Evolutionary conservation across 495 filamentous ascomycete genomes (phyloP), one percentile per base, ranked within the genome.

Genomic region (Talaromyces adpressus): DNA sequence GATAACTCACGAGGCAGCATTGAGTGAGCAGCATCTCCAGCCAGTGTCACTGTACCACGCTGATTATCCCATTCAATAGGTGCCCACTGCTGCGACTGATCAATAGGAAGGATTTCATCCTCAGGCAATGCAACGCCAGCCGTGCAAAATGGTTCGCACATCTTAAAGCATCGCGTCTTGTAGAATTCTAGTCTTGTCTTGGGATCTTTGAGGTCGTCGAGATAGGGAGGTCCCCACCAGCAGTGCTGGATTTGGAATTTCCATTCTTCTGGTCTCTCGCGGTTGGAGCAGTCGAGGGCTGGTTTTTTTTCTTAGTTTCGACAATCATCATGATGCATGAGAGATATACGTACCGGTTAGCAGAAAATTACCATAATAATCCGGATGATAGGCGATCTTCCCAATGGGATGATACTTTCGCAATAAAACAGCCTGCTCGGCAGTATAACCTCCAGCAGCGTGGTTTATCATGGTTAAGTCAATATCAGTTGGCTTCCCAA

Each of bases 11-110:
- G 84, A 65, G 79, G 81, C 0, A 81, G 77, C 85, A 88, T 88
- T 1, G 84, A 76, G 71, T 89, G 85, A 6, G 83, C 77, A 0
- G 85, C 84, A 71, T 89, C 87, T 3, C 86, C 85, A 6, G 81
- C 76, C 23, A 88, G 60, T 0, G 81, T 82, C 1, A 84, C 73
- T 36, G 75, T 68, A 1, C 84, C 80, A 2, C 66, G 72, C 2
- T 65, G 70, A 47, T 76, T 85, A 66, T 85, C 74, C 77, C 79
- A 86, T 4, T 64, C 14, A 36, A 66, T 57, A 16, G 53, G 53
- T 5, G 53, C 53, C 53, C 53, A 57, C 11, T 57, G 53, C 53
- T 20, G 53, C 53, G 53, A 57, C 25, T 27, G 25, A 57, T 57
- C 53, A 8, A 57, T 57, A 8, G 53, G 30, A 16, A 57, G 53